phyloP scores from a whole-genome alignment of 176 grass and related monocot species.

The Canna indica region DNA sequence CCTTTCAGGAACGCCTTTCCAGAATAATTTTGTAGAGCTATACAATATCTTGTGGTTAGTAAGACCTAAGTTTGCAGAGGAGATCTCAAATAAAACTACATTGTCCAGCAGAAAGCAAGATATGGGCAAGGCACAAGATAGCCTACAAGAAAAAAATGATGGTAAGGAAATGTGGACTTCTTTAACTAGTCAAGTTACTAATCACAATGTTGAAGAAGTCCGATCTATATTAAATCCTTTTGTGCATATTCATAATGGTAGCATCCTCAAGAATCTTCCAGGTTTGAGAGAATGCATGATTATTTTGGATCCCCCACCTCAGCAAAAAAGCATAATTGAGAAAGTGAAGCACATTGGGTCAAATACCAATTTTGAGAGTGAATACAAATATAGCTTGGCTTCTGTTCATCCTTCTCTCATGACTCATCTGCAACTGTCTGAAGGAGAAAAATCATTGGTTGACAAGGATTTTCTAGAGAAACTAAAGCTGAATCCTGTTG shows the following conservation, averaged over 20 bases:
- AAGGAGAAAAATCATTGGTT: constrained; percentile 24
- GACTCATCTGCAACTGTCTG: constrained; percentile 27
- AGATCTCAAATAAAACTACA: constrained; percentile 51
- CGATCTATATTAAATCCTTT: constrained; percentile 35
- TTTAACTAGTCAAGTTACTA: constrained; percentile 42
- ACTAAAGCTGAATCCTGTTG: constrained; percentile 28
- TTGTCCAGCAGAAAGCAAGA: constrained; percentile 28
- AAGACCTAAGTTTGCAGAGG: constrained; percentile 58
- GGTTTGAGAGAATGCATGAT: constrained; percentile 64
- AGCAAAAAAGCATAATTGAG: constrained; percentile 43
- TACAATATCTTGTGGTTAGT: constrained; percentile 48
- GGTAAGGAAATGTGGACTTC: constrained; percentile 43
- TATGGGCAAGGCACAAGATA: constrained; percentile 36
- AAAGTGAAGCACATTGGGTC: constrained; percentile 43
- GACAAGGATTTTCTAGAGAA: constrained; percentile 33
- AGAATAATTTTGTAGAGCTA: constrained; percentile 74
- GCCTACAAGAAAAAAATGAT: constrained; percentile 31
- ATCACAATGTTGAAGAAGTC: constrained; percentile 34
- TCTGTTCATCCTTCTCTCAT: constrained; percentile 51
- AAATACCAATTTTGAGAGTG: constrained; percentile 23
- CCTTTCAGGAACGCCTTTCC: constrained; percentile 76
- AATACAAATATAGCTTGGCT: constrained; percentile 57
- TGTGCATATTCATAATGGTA: constrained; percentile 62
- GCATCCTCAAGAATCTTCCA: constrained; percentile 58
- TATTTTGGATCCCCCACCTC: constrained; percentile 46